These are phyloP conservation scores for Peribolospora kevripleyi DNA, from an alignment of 768 basidiomycete species.

Conservation along the genomic window DNA sequence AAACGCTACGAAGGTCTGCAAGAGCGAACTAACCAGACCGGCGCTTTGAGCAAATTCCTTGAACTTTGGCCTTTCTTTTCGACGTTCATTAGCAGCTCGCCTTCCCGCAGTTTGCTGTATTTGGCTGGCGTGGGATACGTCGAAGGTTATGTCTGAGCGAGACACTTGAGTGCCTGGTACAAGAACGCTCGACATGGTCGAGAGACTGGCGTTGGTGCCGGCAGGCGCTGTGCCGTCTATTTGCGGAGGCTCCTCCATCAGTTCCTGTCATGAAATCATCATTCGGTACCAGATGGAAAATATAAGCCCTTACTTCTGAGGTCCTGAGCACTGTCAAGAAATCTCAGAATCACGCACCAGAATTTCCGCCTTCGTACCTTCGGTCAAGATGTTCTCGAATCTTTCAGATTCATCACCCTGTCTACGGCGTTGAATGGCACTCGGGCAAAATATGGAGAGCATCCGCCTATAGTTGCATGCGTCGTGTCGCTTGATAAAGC, in stretches of 20 bases:
- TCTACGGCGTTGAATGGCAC: neutral
- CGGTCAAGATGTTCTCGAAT: too few species aligned
- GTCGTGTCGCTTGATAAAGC: conserved; percentile 39
- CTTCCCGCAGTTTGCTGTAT: conserved; percentile 12
- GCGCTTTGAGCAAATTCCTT: conserved; percentile 32
- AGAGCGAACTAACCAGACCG: conserved; percentile 21
- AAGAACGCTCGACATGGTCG: conserved; percentile 16
- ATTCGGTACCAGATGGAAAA: too few species aligned
- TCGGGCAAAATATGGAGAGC: conserved; percentile 46
- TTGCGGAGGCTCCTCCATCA: conserved; percentile 38
- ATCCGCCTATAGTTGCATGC: conserved; percentile 45
- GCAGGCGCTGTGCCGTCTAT: too few species aligned
- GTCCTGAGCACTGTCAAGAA: too few species aligned
- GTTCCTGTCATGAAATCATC: conserved; percentile 28
- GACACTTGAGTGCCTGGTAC: conserved; percentile 30
- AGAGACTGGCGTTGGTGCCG: too few species aligned
- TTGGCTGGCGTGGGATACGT: conserved; percentile 28
- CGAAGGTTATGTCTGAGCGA: conserved; percentile 25
- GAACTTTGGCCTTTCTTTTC: conserved; percentile 42
- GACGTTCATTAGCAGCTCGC: conserved; percentile 17
- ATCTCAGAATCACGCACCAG: too few species aligned
- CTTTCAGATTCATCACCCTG: too few species aligned
- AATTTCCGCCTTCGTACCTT: too few species aligned
- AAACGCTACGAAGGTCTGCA: neutral
- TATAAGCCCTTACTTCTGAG: too few species aligned